These are phyloP conservation scores for Cyclocybe cylindracea DNA, from an alignment of 768 basidiomycete genomes.

Conservation along the genomic window DNA sequence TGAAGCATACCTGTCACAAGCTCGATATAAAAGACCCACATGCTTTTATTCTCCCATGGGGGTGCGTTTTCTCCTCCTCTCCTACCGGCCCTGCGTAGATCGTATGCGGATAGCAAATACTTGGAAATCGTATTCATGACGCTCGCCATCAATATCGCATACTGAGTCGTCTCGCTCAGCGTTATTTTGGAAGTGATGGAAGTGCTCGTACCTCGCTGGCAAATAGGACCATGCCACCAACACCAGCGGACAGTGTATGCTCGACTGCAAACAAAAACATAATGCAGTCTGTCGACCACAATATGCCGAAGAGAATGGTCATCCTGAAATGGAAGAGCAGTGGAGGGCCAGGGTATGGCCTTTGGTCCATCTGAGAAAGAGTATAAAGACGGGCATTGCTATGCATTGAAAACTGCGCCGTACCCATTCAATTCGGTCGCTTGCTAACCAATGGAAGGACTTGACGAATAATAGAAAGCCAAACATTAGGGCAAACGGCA, in stretches of 20 bases:
- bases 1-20: slow-evolving; percentile 69
- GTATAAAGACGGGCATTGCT: slow-evolving; percentile 2
- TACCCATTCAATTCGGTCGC: slow-evolving; percentile 96
- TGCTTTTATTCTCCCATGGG: slow-evolving; percentile 97
- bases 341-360: slow-evolving; percentile 83
- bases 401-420: slow-evolving; percentile 2
- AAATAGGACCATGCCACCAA: slow-evolving; percentile 92
- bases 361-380: slow-evolving; percentile 89
- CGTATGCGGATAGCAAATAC: slow-evolving; percentile 80
- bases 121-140: slow-evolving; percentile 77
- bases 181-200: neutral
- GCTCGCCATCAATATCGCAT: slow-evolving; percentile 85
- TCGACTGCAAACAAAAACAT: slow-evolving; percentile 84
- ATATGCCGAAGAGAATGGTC: slow-evolving; percentile 66
- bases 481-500: slow-evolving; percentile 92
- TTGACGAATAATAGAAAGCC: slow-evolving; percentile 93
- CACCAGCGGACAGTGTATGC: slow-evolving; percentile 74
- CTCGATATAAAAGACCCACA: slow-evolving; percentile 96
- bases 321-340: slow-evolving; percentile 86
- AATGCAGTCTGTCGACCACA: slow-evolving; percentile 73
- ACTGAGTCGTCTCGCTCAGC: slow-evolving; percentile 48
- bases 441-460: slow-evolving; percentile 97
- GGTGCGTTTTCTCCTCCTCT: slow-evolving; percentile 84
- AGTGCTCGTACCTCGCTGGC: slow-evolving; percentile 76
- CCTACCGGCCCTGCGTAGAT: slow-evolving; percentile 75